Conservation (phyloP, 129 eudicot genomes). For the Tanacetum coccineum region DNA sequence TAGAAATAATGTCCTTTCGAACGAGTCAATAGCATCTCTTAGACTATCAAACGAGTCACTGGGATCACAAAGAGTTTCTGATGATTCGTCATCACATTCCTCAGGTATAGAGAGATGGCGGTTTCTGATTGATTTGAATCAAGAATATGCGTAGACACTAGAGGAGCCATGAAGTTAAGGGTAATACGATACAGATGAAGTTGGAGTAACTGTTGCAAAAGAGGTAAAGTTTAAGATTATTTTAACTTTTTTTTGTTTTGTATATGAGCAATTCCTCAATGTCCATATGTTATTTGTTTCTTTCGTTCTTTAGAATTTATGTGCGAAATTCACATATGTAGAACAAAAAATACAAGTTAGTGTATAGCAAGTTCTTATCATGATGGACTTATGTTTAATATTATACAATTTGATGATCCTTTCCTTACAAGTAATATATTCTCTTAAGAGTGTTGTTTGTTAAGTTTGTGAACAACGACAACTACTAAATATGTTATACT, state of each 20-base stretch:
- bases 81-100: constrained; percentile 29
- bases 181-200: neutral
- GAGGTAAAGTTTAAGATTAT: constrained; percentile 12
- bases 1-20: constrained; percentile 22
- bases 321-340: constrained; percentile 21
- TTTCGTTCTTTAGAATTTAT: constrained; percentile 23
- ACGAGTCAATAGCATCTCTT: constrained; percentile 25
- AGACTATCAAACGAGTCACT: constrained; percentile 20
- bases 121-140: constrained; percentile 29
- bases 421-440: no score
- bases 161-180: constrained; percentile 24
- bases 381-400: constrained; percentile 10
- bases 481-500: no score
- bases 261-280: constrained; percentile 21
- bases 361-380: constrained; percentile 13
- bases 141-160: constrained; percentile 21
- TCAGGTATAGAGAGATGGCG: constrained; percentile 16
- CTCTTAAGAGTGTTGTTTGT: neutral
- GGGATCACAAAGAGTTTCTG: no score
- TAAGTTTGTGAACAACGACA: neutral
- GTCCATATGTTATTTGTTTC: constrained; percentile 19
- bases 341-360: constrained; percentile 11
- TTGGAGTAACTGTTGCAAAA: constrained; percentile 11
- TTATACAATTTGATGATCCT: no score
- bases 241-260: constrained; percentile 19